Conservation (phyloP, 345 rosid species). For the Cochlearia excelsa region DNA sequence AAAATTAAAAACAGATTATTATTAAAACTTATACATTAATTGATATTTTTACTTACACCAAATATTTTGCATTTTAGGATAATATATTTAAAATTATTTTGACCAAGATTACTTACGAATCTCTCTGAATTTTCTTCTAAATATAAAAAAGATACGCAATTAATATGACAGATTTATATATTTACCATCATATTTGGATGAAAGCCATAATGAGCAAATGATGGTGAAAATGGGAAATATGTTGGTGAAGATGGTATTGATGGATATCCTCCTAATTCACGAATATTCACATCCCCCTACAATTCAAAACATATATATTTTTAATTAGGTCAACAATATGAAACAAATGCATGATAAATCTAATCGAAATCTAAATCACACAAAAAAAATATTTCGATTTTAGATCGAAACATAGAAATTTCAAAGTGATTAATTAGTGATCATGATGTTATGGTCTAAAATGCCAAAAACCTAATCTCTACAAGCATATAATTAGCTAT, state of each 20-base stretch:
- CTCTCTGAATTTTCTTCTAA: constrained; percentile 20
- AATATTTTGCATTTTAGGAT: no score
- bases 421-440: no score
- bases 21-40: not conserved
- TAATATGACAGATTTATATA: not conserved
- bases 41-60: no score
- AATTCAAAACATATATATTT: constrained; percentile 15
- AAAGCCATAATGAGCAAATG: constrained; percentile 58
- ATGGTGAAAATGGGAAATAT: no score
- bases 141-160: constrained; percentile 23
- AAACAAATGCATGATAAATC: constrained; percentile 4
- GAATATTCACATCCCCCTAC: constrained; percentile 76
- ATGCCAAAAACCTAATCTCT: not conserved
- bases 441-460: no score
- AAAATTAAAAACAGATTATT: not conserved
- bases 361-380: not conserved
- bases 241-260: constrained; percentile 54
- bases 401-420: no score
- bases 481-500: no score
- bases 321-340: constrained; percentile 5
- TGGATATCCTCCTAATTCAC: constrained; percentile 56
- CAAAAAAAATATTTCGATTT: no score
- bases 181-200: constrained; percentile 65
- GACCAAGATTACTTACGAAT: constrained; percentile 7
- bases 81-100: constrained; percentile 6